Conservation (phyloP, 352 stramenopile species). For the Blastocystis sp. region DNA sequence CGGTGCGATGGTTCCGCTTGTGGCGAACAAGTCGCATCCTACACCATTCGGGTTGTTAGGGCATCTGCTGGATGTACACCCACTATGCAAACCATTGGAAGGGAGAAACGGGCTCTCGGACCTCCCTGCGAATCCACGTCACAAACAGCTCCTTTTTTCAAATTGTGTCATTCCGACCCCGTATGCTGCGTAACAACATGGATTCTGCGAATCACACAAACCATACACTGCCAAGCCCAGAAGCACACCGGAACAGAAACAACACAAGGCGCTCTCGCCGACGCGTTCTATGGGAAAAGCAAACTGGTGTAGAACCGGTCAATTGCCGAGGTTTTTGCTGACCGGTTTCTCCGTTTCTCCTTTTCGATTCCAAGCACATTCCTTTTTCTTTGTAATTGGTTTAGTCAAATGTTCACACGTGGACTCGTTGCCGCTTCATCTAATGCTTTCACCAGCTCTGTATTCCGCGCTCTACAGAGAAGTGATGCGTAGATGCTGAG, state of each 20-base stretch:
- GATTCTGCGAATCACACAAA: too few species aligned
- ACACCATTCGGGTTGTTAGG: too few species aligned
- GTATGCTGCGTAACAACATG: too few species aligned
- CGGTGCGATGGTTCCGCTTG: too few species aligned
- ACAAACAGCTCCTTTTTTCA: too few species aligned
- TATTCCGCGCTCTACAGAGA: neutral
- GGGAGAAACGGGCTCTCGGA: too few species aligned
- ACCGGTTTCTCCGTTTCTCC: conserved; percentile 54
- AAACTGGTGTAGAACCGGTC: neutral
- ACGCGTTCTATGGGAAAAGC: neutral
- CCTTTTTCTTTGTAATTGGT: conserved; percentile 43
- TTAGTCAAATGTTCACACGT: conserved; percentile 59
- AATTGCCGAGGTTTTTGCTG: conserved; percentile 3
- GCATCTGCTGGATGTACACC: too few species aligned
- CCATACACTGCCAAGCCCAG: too few species aligned
- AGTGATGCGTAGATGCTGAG: conserved; percentile 46
- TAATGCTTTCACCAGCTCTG: conserved; percentile 57
- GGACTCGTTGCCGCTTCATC: conserved; percentile 59
- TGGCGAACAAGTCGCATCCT: too few species aligned
- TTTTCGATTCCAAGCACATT: conserved; percentile 23
- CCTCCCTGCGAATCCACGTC: too few species aligned
- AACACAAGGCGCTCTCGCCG: neutral
- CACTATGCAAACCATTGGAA: too few species aligned
- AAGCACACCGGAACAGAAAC: neutral
- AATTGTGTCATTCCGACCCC: too few species aligned